Evolutionary conservation across 306 rosid genomes (phyloP).

Genomic region (Quercus glauca): DNA sequence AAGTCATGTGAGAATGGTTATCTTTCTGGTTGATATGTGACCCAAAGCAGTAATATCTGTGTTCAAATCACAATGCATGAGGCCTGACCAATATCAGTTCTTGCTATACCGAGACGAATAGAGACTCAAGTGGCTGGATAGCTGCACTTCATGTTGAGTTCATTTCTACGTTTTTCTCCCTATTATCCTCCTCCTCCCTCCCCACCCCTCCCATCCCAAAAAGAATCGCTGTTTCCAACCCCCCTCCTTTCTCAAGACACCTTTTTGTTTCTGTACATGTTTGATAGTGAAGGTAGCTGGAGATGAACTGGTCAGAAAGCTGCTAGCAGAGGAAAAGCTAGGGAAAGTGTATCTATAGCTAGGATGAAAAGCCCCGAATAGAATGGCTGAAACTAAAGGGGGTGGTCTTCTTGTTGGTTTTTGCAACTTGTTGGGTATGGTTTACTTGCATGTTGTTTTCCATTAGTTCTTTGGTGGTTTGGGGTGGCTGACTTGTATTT

Average conservation of each 20-base stretch:
- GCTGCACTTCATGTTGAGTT: constrained; percentile 52
- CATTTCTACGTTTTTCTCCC: constrained; percentile 27
- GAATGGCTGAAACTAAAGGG: constrained; percentile 39
- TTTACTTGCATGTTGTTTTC: constrained; percentile 28
- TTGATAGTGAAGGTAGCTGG: constrained; percentile 62
- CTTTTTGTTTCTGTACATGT: constrained; percentile 61
- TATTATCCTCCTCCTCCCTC: constrained; percentile 17
- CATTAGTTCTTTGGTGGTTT: constrained; percentile 55
- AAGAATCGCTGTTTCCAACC: background rate
- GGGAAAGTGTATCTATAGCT: constrained; percentile 59
- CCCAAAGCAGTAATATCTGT: constrained; percentile 45
- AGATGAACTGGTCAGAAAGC: constrained; percentile 50
- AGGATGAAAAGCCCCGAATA: constrained; percentile 49
- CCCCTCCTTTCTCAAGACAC: constrained; percentile 10
- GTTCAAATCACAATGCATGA: constrained; percentile 43
- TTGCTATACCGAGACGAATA: constrained; percentile 40
- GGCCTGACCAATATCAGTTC: constrained; percentile 37
- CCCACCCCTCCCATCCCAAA: background rate
- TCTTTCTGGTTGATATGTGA: constrained; percentile 47
- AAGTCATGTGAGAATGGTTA: constrained; percentile 21
- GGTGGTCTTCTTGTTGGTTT: constrained; percentile 39
- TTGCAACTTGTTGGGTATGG: constrained; percentile 28
- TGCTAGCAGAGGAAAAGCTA: constrained; percentile 46
- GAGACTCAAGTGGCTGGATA: constrained; percentile 35
- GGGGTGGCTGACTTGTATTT: constrained; percentile 52